These are phyloP conservation scores for Calonectria pauciramosa DNA, from an alignment of 2,329 filamentous ascomycete species.

Conservation along the genomic window DNA sequence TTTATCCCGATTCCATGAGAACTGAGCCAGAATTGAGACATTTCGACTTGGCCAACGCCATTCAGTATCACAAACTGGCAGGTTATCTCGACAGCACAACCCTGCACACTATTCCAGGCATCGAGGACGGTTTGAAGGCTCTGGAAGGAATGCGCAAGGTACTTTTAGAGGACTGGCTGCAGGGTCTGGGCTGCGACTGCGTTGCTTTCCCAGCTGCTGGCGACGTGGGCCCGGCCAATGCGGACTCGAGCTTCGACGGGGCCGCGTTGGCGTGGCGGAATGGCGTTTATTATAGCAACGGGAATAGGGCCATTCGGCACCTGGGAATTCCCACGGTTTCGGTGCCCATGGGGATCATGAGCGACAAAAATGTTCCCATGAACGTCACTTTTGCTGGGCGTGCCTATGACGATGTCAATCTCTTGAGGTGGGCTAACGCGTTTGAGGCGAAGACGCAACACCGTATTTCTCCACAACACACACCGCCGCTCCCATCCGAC, in stretches of 20 bases:
- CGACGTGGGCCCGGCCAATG: conserved; percentile 63
- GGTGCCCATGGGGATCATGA: conserved; percentile 66
- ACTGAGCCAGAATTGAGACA: conserved; percentile 23
- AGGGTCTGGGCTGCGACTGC: conserved; percentile 55
- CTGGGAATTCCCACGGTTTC: conserved; percentile 67
- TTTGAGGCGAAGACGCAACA: conserved; percentile 31
- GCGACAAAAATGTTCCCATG: conserved; percentile 62
- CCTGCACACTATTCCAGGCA: conserved; percentile 57
- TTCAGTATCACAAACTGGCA: conserved; percentile 23
- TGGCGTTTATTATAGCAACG: conserved; percentile 67
- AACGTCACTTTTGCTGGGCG: conserved; percentile 66
- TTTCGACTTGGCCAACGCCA: conserved; percentile 14
- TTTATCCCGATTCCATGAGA: conserved; percentile 36
- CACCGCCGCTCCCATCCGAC: conserved; percentile 29
- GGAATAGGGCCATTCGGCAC: conserved; percentile 66
- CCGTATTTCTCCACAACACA: conserved; percentile 24
- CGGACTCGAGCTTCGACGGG: conserved; percentile 52
- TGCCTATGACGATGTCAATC: conserved; percentile 58
- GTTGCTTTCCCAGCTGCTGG: conserved; percentile 65
- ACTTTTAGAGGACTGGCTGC: conserved; percentile 66
- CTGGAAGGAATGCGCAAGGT: conserved; percentile 47
- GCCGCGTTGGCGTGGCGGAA: conserved; percentile 46
- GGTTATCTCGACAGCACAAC: conserved; percentile 27
- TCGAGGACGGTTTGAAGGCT: conserved; percentile 55
- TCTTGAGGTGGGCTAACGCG: conserved; percentile 44